phyloP scores from a whole-genome alignment of 106 monocot species.

The Hemerocallis citrina region DNA sequence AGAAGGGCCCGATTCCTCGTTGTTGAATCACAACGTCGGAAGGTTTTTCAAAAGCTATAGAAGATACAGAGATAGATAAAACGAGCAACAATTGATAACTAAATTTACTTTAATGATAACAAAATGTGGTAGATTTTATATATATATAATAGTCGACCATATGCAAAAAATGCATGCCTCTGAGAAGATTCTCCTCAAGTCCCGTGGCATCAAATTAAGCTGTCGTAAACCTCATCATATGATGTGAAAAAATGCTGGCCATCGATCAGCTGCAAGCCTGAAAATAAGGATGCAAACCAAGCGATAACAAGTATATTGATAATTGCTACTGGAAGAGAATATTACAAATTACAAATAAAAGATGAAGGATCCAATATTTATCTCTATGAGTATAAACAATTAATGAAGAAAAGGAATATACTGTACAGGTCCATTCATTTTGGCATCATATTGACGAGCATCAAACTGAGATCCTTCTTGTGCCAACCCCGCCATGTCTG shows the following conservation, averaged over 20 bases:
- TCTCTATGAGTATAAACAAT: no score
- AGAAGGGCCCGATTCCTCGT: conserved; percentile 21
- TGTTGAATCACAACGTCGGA: conserved; percentile 28
- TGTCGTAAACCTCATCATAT: conserved; percentile 22
- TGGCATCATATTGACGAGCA: conserved; percentile 11
- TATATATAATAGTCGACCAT: conserved; percentile 7
- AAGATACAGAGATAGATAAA: background rate
- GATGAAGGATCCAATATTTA: no score
- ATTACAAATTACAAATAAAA: no score
- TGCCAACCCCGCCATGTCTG: conserved; percentile 15
- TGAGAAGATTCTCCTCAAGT: conserved; percentile 27
- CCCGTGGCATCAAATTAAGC: conserved; percentile 29
- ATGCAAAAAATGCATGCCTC: conserved; percentile 40
- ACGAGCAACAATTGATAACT: no score
- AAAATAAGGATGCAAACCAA: background rate
- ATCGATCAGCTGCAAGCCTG: conserved; percentile 12
- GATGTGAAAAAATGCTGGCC: conserved; percentile 21
- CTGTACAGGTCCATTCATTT: conserved; percentile 16
- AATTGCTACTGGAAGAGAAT: no score
- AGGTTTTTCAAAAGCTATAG: conserved; percentile 29
- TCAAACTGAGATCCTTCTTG: conserved; percentile 12
- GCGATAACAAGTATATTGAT: no score
- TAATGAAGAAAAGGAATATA: background rate
- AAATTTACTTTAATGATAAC: background rate
- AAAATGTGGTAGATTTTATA: background rate